Conservation (phyloP, 139 green algal species). For the Coelastrella sp. region DNA sequence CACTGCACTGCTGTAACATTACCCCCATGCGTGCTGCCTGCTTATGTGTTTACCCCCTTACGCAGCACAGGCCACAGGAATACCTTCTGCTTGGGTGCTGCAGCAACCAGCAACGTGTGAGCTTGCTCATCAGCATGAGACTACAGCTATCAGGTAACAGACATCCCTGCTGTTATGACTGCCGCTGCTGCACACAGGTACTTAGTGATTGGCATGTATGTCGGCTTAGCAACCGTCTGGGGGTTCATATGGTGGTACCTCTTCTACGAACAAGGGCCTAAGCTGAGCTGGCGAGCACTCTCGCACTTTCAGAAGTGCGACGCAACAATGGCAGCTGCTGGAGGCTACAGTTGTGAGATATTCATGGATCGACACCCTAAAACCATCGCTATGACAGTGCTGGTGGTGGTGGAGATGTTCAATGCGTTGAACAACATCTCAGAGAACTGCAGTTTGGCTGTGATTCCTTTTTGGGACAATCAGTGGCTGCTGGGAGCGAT, state of each 20-base stretch:
- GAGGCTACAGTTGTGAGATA: constrained; percentile 71
- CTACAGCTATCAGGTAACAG: too few species aligned
- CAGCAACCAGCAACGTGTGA: not conserved
- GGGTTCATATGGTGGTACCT: constrained; percentile 96
- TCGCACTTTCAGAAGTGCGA: constrained; percentile 67
- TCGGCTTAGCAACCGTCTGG: constrained; percentile 89
- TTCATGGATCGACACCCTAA: constrained; percentile 76
- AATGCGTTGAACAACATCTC: constrained; percentile 95
- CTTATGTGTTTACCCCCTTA: too few species aligned
- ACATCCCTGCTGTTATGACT: not conserved
- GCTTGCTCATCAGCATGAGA: not conserved
- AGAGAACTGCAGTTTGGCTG: constrained; percentile 84
- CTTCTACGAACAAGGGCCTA: constrained; percentile 33
- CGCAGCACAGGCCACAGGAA: too few species aligned
- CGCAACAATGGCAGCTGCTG: not conserved
- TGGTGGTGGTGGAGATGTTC: constrained; percentile 98
- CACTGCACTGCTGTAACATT: not conserved
- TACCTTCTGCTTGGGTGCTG: not conserved
- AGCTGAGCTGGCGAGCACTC: constrained; percentile 42
- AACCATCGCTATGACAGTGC: constrained; percentile 91
- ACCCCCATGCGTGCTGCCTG: too few species aligned
- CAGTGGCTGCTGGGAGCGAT: constrained; percentile 88
- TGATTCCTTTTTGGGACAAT: constrained; percentile 90
- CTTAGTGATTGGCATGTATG: constrained; percentile 87
- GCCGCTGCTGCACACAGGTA: constrained; percentile 58